Evolutionary conservation across 2,329 filamentous ascomycete species (phyloP).

Genomic region (Seiridium cupressi): DNA sequence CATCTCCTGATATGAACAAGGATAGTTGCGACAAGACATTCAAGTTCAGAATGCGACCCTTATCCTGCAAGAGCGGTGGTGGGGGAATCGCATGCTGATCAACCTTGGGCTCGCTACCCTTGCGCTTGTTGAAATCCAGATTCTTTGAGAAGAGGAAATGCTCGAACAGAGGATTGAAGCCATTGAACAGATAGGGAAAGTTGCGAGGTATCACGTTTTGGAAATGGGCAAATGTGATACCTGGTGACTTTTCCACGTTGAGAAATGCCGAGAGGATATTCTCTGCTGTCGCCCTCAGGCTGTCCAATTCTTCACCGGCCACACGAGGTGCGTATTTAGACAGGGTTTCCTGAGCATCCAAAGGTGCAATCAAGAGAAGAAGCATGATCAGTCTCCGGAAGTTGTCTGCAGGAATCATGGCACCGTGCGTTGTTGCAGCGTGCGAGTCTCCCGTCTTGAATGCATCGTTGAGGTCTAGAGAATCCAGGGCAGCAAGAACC

Average conservation of each 20-base stretch:
- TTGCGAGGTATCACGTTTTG: slow-evolving; percentile 56
- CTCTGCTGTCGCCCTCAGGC: slow-evolving; percentile 61
- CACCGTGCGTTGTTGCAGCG: slow-evolving; percentile 51
- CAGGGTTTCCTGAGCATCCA: slow-evolving; percentile 63
- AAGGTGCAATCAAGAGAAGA: slow-evolving; percentile 63
- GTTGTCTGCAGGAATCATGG: slow-evolving; percentile 72
- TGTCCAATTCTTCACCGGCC: slow-evolving; percentile 52
- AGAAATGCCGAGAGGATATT: slow-evolving; percentile 66
- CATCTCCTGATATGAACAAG: slow-evolving; percentile 65
- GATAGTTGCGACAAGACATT: slow-evolving; percentile 68
- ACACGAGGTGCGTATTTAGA: slow-evolving; percentile 59
- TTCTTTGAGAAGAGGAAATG: slow-evolving; percentile 75
- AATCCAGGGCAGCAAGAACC: slow-evolving; percentile 66
- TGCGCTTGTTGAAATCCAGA: slow-evolving; percentile 61
- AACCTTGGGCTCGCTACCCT: slow-evolving; percentile 24
- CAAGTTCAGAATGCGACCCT: slow-evolving; percentile 63
- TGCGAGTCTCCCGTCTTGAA: slow-evolving; percentile 50
- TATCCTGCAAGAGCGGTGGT: slow-evolving; percentile 47
- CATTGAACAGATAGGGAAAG: slow-evolving; percentile 66
- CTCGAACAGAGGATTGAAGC: slow-evolving; percentile 68
- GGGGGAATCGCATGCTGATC: not conserved
- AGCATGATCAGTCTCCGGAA: slow-evolving; percentile 70
- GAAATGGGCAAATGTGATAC: slow-evolving; percentile 62
- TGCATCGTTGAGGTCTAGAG: slow-evolving; percentile 62
- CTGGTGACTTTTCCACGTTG: slow-evolving; percentile 61